Evolutionary conservation across 148 eudicot species (phyloP).

Genomic region (Dysphania ambrosioides): DNA sequence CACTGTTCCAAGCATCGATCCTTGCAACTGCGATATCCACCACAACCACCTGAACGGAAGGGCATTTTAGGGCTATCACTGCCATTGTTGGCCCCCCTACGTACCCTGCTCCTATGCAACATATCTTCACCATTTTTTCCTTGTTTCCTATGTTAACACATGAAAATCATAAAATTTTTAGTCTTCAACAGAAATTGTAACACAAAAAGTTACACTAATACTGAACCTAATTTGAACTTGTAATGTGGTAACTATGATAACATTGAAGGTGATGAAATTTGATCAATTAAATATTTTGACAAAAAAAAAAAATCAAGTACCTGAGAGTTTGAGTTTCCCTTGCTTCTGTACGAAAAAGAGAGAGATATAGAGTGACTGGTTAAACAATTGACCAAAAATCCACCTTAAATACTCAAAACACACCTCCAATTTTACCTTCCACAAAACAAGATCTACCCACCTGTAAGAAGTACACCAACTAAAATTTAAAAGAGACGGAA

Average conservation of each 20-base stretch:
- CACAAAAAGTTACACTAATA: too few relatives aligned
- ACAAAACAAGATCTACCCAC: constrained; percentile 27
- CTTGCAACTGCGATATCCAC: constrained; percentile 57
- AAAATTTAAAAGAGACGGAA: neutral
- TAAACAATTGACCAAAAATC: constrained; percentile 15
- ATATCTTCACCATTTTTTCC: constrained; percentile 57
- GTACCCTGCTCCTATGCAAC: constrained; percentile 64
- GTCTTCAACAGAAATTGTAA: too few relatives aligned
- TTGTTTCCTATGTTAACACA: neutral
- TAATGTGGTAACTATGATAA: neutral
- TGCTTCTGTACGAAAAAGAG: neutral
- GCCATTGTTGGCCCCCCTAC: constrained; percentile 73
- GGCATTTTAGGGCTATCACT: constrained; percentile 60
- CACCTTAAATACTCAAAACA: constrained; percentile 22
- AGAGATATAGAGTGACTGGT: constrained; percentile 1
- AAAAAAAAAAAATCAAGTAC: neutral
- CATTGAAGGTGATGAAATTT: neutral
- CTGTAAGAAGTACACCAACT: too few relatives aligned
- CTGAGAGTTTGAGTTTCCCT: neutral
- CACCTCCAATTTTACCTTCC: neutral
- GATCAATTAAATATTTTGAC: neutral
- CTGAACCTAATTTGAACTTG: neutral
- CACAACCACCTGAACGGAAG: constrained; percentile 46
- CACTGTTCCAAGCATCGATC: constrained; percentile 65
- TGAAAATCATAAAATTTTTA: too few relatives aligned